Conservation (phyloP, 176 grass and related monocot genomes). For the Carex kokanica region DNA sequence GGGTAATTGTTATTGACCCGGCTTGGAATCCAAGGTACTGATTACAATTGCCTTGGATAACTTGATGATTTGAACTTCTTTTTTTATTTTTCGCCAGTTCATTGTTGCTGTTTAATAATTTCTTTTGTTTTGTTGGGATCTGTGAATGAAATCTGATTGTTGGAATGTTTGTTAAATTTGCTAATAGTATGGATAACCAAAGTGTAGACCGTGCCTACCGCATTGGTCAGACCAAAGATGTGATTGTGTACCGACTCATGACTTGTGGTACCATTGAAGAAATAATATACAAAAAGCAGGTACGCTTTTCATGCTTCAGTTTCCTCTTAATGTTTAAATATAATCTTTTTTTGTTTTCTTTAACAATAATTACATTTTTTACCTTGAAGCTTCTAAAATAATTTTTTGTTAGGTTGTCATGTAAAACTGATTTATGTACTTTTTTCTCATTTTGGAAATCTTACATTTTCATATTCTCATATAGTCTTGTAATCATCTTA, state of each 20-base stretch:
- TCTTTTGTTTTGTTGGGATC: not conserved
- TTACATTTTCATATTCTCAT: not conserved
- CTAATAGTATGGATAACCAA: constrained; percentile 74
- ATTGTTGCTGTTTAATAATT: not conserved
- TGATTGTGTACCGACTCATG: constrained; percentile 83
- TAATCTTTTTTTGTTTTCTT: not conserved
- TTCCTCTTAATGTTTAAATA: not conserved
- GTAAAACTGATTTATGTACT: not conserved
- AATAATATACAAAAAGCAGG: constrained; percentile 97
- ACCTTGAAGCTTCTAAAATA: too few species aligned
- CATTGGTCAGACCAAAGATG: constrained; percentile 85
- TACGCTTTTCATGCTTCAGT: constrained; percentile 15
- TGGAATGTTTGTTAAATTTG: constrained; percentile 18
- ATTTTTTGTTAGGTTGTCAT: not conserved
- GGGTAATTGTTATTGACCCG: constrained; percentile 93
- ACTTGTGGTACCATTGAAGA: constrained; percentile 90
- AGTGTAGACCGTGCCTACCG: constrained; percentile 84
- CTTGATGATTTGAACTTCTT: not conserved
- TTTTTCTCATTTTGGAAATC: not conserved
- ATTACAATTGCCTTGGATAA: not conserved
- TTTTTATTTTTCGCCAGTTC: not conserved
- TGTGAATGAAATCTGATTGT: not conserved
- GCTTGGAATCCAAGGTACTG: constrained; percentile 93
- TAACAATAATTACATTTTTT: not conserved
- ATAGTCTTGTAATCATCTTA: not conserved